Evolutionary conservation across 2,329 filamentous ascomycete species (phyloP).

Genomic region (Reticulascus tulasneorum): DNA sequence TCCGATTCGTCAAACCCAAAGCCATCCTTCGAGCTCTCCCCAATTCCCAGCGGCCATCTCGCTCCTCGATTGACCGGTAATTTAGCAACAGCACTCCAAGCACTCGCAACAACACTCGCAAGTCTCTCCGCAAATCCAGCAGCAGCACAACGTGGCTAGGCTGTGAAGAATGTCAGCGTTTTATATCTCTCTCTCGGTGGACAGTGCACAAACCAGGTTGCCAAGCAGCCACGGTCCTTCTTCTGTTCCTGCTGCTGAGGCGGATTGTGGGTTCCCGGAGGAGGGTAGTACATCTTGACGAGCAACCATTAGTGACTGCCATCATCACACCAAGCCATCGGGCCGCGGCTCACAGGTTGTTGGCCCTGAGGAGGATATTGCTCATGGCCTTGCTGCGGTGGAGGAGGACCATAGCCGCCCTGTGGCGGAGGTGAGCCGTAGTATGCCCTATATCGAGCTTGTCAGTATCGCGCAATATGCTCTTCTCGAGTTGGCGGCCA

Average conservation of each 20-base stretch:
- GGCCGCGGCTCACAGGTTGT: slow-evolving; percentile 10
- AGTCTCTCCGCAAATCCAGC: slow-evolving; percentile 39
- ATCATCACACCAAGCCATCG: neutral
- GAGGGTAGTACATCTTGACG: slow-evolving; percentile 21
- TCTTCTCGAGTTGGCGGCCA: no score
- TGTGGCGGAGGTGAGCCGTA: slow-evolving; percentile 17
- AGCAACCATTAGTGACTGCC: neutral
- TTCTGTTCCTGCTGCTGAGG: slow-evolving; percentile 33
- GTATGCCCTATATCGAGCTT: slow-evolving; percentile 9
- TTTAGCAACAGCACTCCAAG: slow-evolving; percentile 34
- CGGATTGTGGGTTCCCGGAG: slow-evolving; percentile 23
- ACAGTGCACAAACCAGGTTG: no score
- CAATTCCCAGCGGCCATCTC: no score
- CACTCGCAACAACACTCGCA: slow-evolving; percentile 41
- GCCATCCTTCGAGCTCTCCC: no score
- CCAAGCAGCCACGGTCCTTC: slow-evolving; percentile 36
- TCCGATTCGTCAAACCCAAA: no score
- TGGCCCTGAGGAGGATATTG: slow-evolving; percentile 14
- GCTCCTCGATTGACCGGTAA: no score
- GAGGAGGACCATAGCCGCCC: slow-evolving; percentile 19
- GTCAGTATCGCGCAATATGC: slow-evolving; percentile 6
- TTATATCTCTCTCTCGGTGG: slow-evolving; percentile 8
- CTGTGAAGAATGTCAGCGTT: slow-evolving; percentile 14
- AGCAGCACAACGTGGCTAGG: slow-evolving; percentile 38
- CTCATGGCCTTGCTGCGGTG: slow-evolving; percentile 14